Percentiles rank a stretch among this genome's conserved stretches.
These are phyloP conservation scores for Cladosporium sphaerospermum DNA, from an alignment of 2,329 filamentous ascomycete species.

Conservation along the genomic window DNA sequence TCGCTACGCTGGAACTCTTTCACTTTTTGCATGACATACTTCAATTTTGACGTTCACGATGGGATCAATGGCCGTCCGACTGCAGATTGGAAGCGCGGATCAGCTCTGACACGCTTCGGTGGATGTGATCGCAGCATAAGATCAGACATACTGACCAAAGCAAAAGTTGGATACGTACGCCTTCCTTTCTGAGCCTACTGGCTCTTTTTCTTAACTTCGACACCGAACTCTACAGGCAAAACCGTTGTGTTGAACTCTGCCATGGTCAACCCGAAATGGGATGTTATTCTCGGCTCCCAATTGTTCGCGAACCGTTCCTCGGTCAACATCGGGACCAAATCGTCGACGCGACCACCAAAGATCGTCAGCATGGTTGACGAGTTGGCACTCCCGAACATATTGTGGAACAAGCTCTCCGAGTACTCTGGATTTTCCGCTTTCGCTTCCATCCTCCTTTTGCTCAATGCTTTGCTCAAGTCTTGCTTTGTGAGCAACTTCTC, in stretches of 20 bases:
- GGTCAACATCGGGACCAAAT: slow-evolving; percentile 35
- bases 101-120: too few relatives aligned
- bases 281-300: slow-evolving; percentile 35
- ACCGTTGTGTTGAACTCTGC: slow-evolving; percentile 38
- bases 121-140: too few relatives aligned
- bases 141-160: too few relatives aligned
- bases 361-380: slow-evolving; percentile 40
- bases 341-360: slow-evolving; percentile 34
- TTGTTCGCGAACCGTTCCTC: slow-evolving; percentile 37
- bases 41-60: too few relatives aligned
- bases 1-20: too few relatives aligned
- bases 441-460: slow-evolving; percentile 31
- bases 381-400: slow-evolving; percentile 38
- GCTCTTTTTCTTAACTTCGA: slow-evolving; percentile 26
- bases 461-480: slow-evolving; percentile 31
- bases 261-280: slow-evolving; percentile 36
- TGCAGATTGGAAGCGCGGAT: slow-evolving; percentile 25
- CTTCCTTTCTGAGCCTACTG: neutral
- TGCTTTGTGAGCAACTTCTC: slow-evolving; percentile 29
- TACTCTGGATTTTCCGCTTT: slow-evolving; percentile 33
- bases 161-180: neutral
- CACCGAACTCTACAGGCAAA: slow-evolving; percentile 34
- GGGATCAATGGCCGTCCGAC: too few relatives aligned
- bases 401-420: slow-evolving; percentile 23
- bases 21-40: too few relatives aligned